These are phyloP conservation scores for Blastocystis hominis DNA, from an alignment of 352 stramenopile species.

Conservation along the genomic window DNA sequence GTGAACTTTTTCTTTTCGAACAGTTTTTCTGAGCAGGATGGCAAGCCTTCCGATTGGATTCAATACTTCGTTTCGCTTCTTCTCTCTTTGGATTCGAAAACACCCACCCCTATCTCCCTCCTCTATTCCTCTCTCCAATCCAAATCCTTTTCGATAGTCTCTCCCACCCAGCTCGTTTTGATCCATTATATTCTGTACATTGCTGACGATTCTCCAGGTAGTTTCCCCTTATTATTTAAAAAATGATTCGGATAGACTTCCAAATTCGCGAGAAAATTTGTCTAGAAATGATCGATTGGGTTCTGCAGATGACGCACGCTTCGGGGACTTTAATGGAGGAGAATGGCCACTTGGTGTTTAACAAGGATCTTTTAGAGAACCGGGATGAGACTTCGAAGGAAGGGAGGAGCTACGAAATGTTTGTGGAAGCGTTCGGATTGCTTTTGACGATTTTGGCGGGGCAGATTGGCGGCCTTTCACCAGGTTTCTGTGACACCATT, in stretches of 20 bases:
- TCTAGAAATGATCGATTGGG: neutral
- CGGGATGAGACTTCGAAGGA: neutral
- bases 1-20: neutral
- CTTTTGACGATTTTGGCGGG: neutral
- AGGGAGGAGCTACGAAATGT: neutral
- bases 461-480: neutral
- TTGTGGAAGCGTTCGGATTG: neutral
- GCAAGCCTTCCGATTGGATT: neutral
- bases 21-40: neutral
- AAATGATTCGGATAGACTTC: neutral
- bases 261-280: neutral
- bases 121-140: neutral
- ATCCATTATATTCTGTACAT: neutral
- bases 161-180: slow-evolving; percentile 27
- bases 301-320: neutral
- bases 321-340: neutral
- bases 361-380: neutral
- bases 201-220: neutral
- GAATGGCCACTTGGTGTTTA: neutral
- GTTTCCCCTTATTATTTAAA: neutral
- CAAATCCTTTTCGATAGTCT: neutral
- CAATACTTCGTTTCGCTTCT: neutral
- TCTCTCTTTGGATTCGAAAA: neutral
- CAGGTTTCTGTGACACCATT: neutral
- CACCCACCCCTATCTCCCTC: neutral